Conservation (phyloP, 768 basidiomycete genomes). For the Termitomyces sp. region DNA sequence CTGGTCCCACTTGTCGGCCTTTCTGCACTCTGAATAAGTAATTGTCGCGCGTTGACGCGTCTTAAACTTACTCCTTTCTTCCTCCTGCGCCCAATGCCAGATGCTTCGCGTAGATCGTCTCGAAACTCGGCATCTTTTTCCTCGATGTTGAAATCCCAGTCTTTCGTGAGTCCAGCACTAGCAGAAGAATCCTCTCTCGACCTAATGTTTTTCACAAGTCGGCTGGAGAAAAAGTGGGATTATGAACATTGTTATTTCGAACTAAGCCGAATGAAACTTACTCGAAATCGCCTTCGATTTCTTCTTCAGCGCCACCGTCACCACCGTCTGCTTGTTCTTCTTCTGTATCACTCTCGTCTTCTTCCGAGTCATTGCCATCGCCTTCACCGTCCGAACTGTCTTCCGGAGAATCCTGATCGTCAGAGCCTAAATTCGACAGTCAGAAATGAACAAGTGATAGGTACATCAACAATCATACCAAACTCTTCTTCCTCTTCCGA, state of each 20-base stretch:
- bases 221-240: constrained; percentile 33
- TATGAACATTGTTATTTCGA: background rate
- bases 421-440: background rate
- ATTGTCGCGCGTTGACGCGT: background rate
- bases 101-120: constrained; percentile 70
- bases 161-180: constrained; percentile 45
- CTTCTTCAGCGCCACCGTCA: constrained; percentile 33
- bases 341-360: constrained; percentile 5
- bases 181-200: constrained; percentile 40
- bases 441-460: background rate
- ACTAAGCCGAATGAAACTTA: constrained; percentile 16
- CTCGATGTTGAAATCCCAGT: constrained; percentile 74
- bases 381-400: constrained; percentile 9
- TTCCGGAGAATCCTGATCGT: constrained; percentile 8
- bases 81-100: constrained; percentile 61
- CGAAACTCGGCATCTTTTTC: constrained; percentile 67
- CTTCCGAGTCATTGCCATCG: constrained; percentile 6
- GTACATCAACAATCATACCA: constrained; percentile 2
- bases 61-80: constrained; percentile 36
- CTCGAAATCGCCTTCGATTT: constrained; percentile 63
- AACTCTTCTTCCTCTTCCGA: constrained; percentile 18
- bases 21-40: constrained; percentile 27
- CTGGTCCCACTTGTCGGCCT: constrained; percentile 43
- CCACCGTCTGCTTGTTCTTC: constrained; percentile 16
- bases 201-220: constrained; percentile 65